These are phyloP conservation scores for Aspergillus jensenii DNA, from an alignment of 2,329 filamentous ascomycete species.

Conservation along the genomic window DNA sequence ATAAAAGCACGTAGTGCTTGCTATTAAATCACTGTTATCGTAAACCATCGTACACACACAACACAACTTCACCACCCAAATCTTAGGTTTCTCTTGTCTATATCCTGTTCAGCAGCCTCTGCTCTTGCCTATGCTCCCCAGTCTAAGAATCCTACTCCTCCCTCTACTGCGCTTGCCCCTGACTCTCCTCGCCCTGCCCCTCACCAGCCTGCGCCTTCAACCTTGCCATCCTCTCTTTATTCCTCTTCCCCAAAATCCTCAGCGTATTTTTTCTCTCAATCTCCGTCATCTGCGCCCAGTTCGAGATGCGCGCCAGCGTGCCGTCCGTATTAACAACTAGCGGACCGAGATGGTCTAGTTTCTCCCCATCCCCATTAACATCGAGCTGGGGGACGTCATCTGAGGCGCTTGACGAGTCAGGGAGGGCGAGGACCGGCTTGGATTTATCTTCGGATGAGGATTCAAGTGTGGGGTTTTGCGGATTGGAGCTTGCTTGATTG, in stretches of 20 bases:
- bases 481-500: background rate
- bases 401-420: conserved; percentile 68
- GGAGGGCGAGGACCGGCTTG: conserved; percentile 64
- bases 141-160: background rate
- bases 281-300: conserved; percentile 71
- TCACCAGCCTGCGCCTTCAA: conserved; percentile 44
- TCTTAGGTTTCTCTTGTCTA: background rate
- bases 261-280: conserved; percentile 67
- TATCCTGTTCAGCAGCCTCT: background rate
- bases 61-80: background rate
- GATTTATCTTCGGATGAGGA: conserved; percentile 4
- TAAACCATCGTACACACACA: background rate
- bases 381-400: conserved; percentile 86
- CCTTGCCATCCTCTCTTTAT: conserved; percentile 60
- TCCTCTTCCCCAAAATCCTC: conserved; percentile 66
- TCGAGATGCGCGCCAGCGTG: conserved; percentile 67
- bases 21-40: background rate
- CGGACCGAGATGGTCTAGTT: conserved; percentile 68
- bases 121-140: background rate
- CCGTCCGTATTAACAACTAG: conserved; percentile 74
- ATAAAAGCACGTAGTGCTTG: background rate
- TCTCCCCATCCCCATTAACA: conserved; percentile 47
- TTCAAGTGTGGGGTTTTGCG: conserved; percentile 14
- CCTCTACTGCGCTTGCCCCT: background rate
- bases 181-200: conserved; percentile 2